These are phyloP conservation scores for Nannizziopsis barbatae DNA, from an alignment of 2,329 filamentous ascomycete species.

Conservation along the genomic window DNA sequence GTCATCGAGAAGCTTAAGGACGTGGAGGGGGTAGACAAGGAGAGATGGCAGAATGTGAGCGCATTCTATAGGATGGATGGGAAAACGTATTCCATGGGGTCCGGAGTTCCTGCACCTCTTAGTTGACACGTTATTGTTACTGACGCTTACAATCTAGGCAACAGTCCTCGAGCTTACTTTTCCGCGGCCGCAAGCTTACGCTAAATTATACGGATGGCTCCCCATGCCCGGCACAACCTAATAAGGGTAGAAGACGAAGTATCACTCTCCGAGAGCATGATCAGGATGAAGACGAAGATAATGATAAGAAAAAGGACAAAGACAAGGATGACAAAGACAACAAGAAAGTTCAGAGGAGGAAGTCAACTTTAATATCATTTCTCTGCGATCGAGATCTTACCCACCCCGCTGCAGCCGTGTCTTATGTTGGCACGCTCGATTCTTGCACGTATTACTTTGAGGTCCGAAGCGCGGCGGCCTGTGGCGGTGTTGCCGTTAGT, in stretches of 20 bases:
- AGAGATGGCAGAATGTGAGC: conserved; percentile 38
- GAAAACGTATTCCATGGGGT: conserved; percentile 40
- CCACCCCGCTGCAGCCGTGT: conserved; percentile 55
- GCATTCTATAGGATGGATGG: conserved; percentile 38
- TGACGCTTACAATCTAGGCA: conserved; percentile 24
- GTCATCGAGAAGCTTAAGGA: conserved; percentile 39
- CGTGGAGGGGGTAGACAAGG: conserved; percentile 36
- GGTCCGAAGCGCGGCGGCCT: conserved; percentile 73
- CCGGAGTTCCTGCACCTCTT: conserved; percentile 16
- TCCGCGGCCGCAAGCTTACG: conserved; percentile 51
- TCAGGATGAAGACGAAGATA: conserved; percentile 24
- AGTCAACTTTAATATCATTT: conserved; percentile 83
- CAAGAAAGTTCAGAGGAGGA: conserved; percentile 36
- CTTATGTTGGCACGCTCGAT: conserved; percentile 80
- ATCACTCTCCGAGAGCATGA: conserved; percentile 19
- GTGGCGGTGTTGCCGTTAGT: conserved; percentile 54
- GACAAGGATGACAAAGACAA: conserved; percentile 13
- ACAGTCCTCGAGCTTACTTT: conserved; percentile 36
- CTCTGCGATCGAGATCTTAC: conserved; percentile 78
- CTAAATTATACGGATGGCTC: conserved; percentile 69
- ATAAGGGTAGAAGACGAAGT: conserved; percentile 13
- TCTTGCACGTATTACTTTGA: conserved; percentile 96
- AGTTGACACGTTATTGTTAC: too few relatives aligned
- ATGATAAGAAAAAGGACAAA: conserved; percentile 14
- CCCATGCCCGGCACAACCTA: conserved; percentile 42